Conservation (phyloP, 176 grass and related monocot genomes). For the Oryza meyeriana region DNA sequence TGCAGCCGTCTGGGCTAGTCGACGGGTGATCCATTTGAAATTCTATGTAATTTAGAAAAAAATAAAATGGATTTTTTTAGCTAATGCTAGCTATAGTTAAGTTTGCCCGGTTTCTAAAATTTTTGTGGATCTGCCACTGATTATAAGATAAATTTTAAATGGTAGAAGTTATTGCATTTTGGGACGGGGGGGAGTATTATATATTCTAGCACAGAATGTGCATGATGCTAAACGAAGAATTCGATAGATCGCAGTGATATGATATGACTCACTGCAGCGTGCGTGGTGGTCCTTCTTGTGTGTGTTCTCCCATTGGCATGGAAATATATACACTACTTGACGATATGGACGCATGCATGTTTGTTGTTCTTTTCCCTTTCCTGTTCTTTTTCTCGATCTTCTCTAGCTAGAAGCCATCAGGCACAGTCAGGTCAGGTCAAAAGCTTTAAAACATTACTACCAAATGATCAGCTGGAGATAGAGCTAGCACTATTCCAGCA, state of each 20-base stretch:
- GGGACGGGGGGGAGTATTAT: no score
- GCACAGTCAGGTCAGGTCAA: neutral
- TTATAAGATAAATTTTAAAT: no score
- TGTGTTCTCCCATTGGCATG: neutral
- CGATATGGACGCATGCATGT: neutral
- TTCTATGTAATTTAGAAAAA: no score
- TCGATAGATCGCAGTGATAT: neutral
- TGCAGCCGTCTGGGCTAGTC: no score
- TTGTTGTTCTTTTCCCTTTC: neutral
- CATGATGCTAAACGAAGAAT: neutral
- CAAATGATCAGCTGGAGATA: neutral
- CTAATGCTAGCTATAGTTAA: no score
- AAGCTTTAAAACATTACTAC: neutral
- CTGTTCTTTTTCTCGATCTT: neutral
- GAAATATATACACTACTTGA: neutral
- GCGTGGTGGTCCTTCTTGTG: neutral
- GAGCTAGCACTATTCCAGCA: neutral
- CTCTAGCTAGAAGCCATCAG: neutral
- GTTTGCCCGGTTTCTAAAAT: no score
- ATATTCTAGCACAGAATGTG: neutral
- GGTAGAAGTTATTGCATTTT: no score
- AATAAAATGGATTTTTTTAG: no score
- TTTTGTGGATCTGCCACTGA: no score
- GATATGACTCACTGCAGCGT: neutral
- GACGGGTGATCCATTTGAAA: no score